phyloP scores from a whole-genome alignment of 176 grass and related monocot genomes.

The Oryza coarctata region DNA sequence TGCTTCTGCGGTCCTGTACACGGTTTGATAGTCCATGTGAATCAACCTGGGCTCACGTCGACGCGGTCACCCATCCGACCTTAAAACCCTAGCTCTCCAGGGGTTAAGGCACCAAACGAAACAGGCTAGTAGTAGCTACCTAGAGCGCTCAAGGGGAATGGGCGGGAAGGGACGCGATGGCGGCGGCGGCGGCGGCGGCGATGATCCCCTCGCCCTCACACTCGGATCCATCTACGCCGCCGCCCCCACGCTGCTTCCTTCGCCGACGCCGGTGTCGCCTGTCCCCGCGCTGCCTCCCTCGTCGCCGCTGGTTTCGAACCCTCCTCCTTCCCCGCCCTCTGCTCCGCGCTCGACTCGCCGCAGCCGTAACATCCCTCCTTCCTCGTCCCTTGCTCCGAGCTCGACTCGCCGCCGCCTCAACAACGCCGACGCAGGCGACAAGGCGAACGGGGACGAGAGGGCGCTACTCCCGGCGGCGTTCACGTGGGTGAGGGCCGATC shows the following conservation, averaged over 20 bases:
- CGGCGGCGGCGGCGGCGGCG: neutral
- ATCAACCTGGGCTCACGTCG: neutral
- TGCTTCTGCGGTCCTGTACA: no score
- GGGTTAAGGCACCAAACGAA: neutral
- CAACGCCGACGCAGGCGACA: neutral
- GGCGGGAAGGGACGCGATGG: neutral
- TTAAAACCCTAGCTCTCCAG: neutral
- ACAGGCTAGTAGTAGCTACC: neutral
- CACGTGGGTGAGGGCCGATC: slow-evolving; percentile 46
- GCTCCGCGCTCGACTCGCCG: no score
- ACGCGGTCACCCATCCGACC: neutral
- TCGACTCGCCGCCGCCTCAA: slow-evolving; percentile 11
- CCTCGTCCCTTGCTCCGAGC: neutral
- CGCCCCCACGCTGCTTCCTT: neutral
- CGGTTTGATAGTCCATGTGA: no score
- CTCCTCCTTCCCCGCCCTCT: no score
- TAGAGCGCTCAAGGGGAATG: neutral
- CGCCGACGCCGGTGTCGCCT: neutral
- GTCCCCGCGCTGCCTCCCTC: no score
- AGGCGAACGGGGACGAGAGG: no score
- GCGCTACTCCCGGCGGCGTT: slow-evolving; percentile 1
- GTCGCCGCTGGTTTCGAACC: neutral
- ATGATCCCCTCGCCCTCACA: slow-evolving; percentile 36
- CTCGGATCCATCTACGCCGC: slow-evolving; percentile 44
- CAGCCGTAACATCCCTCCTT: neutral